Evolutionary conservation across 768 basidiomycete species (phyloP), one percentile per base, ranked within the genome.

Genomic region (Serendipita indica): DNA sequence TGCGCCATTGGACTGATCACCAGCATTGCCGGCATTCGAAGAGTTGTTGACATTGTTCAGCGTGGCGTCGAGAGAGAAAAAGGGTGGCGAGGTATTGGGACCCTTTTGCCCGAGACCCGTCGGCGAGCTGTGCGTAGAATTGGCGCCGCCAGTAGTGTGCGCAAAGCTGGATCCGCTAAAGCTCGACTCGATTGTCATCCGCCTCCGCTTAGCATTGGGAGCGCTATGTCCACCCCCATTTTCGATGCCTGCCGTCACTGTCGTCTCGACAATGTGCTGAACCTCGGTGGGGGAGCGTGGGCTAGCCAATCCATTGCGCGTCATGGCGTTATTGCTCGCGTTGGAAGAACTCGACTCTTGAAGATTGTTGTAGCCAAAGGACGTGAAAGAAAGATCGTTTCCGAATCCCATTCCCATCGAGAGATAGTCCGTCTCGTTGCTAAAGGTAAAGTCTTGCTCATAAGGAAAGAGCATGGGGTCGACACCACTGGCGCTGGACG

Each of bases 251-350:
- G 49, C 30, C 49, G 30, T 54, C 16, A 54, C 49, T 28, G 49
- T 54, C 49, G 49, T 54, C 49, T 54, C 49, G 5, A 54, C 49
- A 3, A 54, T 54, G 30, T 54, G 49, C 22, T 54, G 49, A n/a
- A 54, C 30, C 30, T 54, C 49, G 7, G 49, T 54, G 7, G 49
- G 49, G 10, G 49, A 54, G 1, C 22, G 20, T 30, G 49, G 49
- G 30, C 49, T 54, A 7, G 49, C 49, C 2, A 54, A 28, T 54
- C 49, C 49, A 54, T 54, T 54, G 1, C 49, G 22, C 10, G 10
- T n/a, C n/a, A n/a, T n/a, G 35, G 10, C 35, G 10, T 10, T 37
- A 28, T 32, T 54, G 16, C 20, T 54, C 4, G 30, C 20, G n/a
- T n/a, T 32, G n/a, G 20, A 22, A 16, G 22, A 27, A n/a, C 30